These are phyloP conservation scores for Metrosideros polymorpha DNA, from an alignment of 441 rosid genomes.

Conservation along the genomic window DNA sequence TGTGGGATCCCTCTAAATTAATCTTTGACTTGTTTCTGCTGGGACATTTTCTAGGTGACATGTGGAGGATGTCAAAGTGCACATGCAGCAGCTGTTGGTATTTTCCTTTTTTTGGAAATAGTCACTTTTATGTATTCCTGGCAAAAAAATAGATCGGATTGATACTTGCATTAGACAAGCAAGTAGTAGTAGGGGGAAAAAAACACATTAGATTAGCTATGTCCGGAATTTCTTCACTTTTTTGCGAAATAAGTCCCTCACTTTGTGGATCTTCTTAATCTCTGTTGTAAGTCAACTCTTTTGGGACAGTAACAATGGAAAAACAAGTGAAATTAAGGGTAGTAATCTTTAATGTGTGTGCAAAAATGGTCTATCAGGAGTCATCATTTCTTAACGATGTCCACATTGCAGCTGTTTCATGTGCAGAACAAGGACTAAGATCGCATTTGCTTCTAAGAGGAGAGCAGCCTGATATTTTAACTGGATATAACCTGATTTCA, in stretches of 20 bases:
- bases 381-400: not conserved
- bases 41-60: constrained; percentile 59
- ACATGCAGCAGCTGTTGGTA: constrained; percentile 84
- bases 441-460: constrained; percentile 85
- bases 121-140: not conserved
- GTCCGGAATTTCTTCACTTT: not conserved
- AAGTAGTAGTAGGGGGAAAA: not conserved
- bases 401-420: constrained; percentile 60
- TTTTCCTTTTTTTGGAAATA: constrained; percentile 1
- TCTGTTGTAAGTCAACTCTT: not conserved
- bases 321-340: not conserved
- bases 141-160: not conserved
- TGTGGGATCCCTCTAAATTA: not conserved
- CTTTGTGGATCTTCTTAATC: not conserved
- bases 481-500: constrained; percentile 78
- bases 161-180: not conserved
- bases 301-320: not conserved
- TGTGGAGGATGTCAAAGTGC: constrained; percentile 98
- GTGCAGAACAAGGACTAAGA: constrained; percentile 80
- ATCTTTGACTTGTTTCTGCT: not conserved
- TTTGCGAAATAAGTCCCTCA: not conserved
- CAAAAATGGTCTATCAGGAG: not conserved
- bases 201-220: not conserved
- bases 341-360: not conserved
- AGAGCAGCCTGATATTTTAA: constrained; percentile 71